phyloP scores from a whole-genome alignment of 2,329 filamentous ascomycete species.

The Dothistroma pini region DNA sequence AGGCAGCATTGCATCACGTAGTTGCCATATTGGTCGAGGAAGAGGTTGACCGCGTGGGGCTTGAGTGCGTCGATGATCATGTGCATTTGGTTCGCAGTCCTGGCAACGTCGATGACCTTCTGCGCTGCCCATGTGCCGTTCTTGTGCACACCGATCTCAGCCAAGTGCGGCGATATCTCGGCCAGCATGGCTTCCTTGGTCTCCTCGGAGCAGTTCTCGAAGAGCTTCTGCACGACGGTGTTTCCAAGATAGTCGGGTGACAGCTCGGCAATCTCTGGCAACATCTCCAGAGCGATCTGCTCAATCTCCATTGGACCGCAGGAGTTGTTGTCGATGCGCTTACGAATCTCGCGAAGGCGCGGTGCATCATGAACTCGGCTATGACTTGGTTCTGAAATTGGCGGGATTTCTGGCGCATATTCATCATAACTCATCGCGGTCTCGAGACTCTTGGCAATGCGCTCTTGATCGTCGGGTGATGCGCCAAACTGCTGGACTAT shows the following conservation, averaged over 20 bases:
- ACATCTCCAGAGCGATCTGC: conserved; percentile 86
- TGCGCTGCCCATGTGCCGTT: conserved; percentile 99
- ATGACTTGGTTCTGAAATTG: conserved; percentile 82
- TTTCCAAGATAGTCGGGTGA: conserved; percentile 96
- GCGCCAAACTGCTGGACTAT: conserved; percentile 90
- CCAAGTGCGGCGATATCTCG: conserved; percentile 85
- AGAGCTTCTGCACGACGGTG: conserved; percentile 98
- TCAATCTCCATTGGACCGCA: conserved; percentile 85
- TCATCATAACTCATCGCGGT: conserved; percentile 69
- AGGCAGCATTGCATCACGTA: conserved; percentile 97
- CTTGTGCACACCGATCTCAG: conserved; percentile 97
- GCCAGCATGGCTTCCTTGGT: conserved; percentile 87
- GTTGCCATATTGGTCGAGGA: conserved; percentile 97
- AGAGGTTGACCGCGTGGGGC: conserved; percentile 83
- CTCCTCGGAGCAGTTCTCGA: conserved; percentile 89
- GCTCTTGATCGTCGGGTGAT: conserved; percentile 68
- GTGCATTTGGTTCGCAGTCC: conserved; percentile 75
- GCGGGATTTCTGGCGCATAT: conserved; percentile 80
- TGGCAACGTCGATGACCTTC: conserved; percentile 97
- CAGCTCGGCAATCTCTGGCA: conserved; percentile 92
- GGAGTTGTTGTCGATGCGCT: conserved; percentile 94
- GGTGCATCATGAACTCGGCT: conserved; percentile 89
- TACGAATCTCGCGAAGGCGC: conserved; percentile 90
- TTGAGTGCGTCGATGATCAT: conserved; percentile 80
- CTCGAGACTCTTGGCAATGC: conserved; percentile 71